Percentiles rank a stretch among this genome's conserved stretches.
These are phyloP conservation scores for Cystobasidium slooffiae DNA, from an alignment of 1,284 basidiomycete genomes.

Conservation along the genomic window DNA sequence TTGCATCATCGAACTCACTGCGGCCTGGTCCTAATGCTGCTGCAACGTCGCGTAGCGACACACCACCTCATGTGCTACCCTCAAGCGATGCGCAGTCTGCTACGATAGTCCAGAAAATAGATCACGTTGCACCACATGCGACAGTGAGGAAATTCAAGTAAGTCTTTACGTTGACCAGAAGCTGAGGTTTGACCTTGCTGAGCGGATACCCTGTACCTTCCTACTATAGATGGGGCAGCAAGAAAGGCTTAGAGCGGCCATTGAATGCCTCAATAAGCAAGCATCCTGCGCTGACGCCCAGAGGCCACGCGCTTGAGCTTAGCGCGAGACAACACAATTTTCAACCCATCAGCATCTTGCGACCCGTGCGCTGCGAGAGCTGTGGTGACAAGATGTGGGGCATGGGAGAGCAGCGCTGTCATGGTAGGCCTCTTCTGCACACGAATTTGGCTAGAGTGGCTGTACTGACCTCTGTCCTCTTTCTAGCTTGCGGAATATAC, in stretches of 20 bases:
- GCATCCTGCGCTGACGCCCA: background rate
- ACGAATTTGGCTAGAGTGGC: background rate
- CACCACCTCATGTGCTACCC: constrained; percentile 1
- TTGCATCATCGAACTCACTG: constrained; percentile 1
- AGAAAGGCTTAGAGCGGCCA: constrained; percentile 42
- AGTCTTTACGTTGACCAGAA: background rate
- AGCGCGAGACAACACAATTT: constrained; percentile 71
- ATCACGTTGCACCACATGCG: constrained; percentile 25
- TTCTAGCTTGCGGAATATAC: constrained; percentile 59
- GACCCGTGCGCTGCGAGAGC: constrained; percentile 89
- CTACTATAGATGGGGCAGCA: constrained; percentile 38
- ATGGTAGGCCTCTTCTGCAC: constrained; percentile 61
- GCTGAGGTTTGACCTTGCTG: background rate
- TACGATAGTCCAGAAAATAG: constrained; percentile 35
- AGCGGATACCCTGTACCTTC: background rate
- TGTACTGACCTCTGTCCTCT: too few species aligned
- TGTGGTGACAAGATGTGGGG: constrained; percentile 99
- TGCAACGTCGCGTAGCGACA: background rate
- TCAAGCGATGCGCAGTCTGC: constrained; percentile 30
- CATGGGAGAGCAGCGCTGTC: constrained; percentile 81
- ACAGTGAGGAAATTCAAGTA: constrained; percentile 43
- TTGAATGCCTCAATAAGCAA: constrained; percentile 38
- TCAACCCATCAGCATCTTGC: constrained; percentile 83
- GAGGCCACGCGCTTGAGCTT: constrained; percentile 38
- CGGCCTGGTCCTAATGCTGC: background rate